Percentiles rank a stretch among this genome's conserved stretches.
Evolutionary conservation across 805 yeast species (phyloP).

Genomic region (Suhomyces kilbournensis): DNA sequence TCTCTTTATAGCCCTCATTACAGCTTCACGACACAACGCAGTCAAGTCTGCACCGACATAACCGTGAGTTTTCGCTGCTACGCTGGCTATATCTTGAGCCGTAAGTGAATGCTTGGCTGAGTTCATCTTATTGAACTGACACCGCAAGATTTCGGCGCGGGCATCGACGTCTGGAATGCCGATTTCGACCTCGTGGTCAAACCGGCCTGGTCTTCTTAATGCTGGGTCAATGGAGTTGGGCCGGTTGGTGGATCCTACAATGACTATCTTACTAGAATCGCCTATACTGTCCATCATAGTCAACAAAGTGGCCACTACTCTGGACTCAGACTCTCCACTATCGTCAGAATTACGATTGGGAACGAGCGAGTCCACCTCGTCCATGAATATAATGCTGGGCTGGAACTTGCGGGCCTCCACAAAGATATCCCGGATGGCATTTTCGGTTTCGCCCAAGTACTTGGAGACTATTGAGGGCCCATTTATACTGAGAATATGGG

Average conservation of each 20-base stretch:
- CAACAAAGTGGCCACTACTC: conserved; percentile 85
- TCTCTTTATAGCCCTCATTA: conserved; percentile 73
- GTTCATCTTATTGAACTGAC: conserved; percentile 57
- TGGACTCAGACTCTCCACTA: conserved; percentile 82
- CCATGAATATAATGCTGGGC: conserved; percentile 85
- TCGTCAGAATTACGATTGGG: conserved; percentile 85
- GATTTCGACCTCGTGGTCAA: conserved; percentile 85
- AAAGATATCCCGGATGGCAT: conserved; percentile 75
- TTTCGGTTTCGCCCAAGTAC: conserved; percentile 92
- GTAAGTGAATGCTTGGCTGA: conserved; percentile 44
- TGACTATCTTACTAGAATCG: conserved; percentile 60
- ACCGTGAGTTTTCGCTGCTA: conserved; percentile 87
- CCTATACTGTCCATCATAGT: conserved; percentile 81
- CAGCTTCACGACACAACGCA: conserved; percentile 85
- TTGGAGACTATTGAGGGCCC: conserved; percentile 93
- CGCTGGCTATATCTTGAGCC: conserved; percentile 50
- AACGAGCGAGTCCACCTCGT: conserved; percentile 89
- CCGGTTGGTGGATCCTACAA: conserved; percentile 72
- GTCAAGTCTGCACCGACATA: conserved; percentile 95
- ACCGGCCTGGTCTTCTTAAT: conserved; percentile 80
- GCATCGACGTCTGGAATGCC: conserved; percentile 89
- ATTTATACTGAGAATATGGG: conserved; percentile 81
- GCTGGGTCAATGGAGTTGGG: conserved; percentile 70
- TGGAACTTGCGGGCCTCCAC: conserved; percentile 81
- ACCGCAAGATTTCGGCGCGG: conserved; percentile 65